phyloP scores from a whole-genome alignment of 257 asterid species.

The Thymus quinquecostatus region DNA sequence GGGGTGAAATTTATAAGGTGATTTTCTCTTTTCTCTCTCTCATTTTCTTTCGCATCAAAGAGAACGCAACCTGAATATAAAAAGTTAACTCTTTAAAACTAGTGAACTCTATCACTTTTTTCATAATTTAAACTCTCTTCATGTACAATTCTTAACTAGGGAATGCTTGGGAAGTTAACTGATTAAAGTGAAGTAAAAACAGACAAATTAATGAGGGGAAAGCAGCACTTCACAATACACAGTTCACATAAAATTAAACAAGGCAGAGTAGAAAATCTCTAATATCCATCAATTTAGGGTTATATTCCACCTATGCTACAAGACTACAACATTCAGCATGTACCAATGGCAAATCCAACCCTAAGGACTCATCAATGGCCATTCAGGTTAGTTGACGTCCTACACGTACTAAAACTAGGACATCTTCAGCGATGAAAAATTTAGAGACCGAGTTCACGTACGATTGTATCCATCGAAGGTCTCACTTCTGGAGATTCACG shows the following conservation, averaged over 20 bases:
- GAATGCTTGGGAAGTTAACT: background rate
- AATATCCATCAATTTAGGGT: constrained; percentile 23
- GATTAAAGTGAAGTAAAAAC: constrained; percentile 1
- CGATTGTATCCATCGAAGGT: constrained; percentile 60
- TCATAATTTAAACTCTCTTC: no score
- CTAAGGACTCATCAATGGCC: constrained; percentile 1
- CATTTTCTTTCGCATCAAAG: no score
- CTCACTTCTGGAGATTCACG: constrained; percentile 75
- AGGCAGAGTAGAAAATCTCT: constrained; percentile 33
- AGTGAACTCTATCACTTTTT: no score
- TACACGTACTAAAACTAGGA: constrained; percentile 31
- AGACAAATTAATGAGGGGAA: constrained; percentile 19
- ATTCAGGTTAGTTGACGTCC: constrained; percentile 42
- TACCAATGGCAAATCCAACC: no score
- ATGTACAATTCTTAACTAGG: background rate
- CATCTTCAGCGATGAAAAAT: constrained; percentile 11
- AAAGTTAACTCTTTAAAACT: no score
- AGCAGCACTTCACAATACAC: constrained; percentile 17
- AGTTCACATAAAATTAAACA: constrained; percentile 23
- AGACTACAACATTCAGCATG: constrained; percentile 37
- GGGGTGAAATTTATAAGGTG: no score
- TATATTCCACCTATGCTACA: constrained; percentile 20
- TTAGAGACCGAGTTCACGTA: constrained; percentile 44
- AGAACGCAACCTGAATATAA: no score
- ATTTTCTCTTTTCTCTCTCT: no score